These are phyloP conservation scores for Daldinia loculata DNA, from an alignment of 495 filamentous ascomycete species.

Conservation along the genomic window DNA sequence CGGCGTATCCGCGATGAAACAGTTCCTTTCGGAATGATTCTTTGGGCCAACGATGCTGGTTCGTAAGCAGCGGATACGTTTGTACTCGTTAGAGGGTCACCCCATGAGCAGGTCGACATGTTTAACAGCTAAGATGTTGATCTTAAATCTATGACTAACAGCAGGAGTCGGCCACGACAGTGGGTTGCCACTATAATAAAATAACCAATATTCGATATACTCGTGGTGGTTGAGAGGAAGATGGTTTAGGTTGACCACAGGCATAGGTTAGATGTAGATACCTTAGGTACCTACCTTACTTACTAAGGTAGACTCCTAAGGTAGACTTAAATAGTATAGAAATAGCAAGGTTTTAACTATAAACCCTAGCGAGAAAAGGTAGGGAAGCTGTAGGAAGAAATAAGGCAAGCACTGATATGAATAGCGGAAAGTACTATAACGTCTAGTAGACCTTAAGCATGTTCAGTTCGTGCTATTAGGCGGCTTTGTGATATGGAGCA, in stretches of 20 bases:
- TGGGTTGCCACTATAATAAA: slow-evolving; percentile 16
- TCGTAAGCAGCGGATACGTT: background rate
- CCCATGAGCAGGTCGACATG: slow-evolving; percentile 36
- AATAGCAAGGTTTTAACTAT: background rate
- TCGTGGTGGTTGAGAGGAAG: slow-evolving; percentile 5
- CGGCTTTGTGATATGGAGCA: slow-evolving; percentile 35
- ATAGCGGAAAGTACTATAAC: slow-evolving; percentile 7
- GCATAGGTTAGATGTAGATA: background rate
- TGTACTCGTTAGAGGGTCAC: slow-evolving; percentile 18
- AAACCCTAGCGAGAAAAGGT: slow-evolving; percentile 1
- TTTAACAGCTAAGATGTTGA: background rate
- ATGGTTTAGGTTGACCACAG: background rate
- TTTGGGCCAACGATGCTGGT: slow-evolving; percentile 6
- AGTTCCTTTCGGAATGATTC: slow-evolving; percentile 34
- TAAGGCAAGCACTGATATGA: slow-evolving; percentile 19
- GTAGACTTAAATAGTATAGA: background rate
- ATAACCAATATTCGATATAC: slow-evolving; percentile 22
- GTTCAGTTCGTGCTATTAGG: slow-evolving; percentile 39
- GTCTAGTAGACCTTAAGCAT: slow-evolving; percentile 25
- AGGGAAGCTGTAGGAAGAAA: slow-evolving; percentile 26
- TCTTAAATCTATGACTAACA: background rate
- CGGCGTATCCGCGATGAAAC: slow-evolving; percentile 34
- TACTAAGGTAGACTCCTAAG: too few species aligned
- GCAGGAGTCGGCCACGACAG: background rate
- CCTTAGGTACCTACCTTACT: too few species aligned